Base-by-base conservation (phyloP, 1,139 yeast genomes). In the Geotrichum candidum region DNA sequence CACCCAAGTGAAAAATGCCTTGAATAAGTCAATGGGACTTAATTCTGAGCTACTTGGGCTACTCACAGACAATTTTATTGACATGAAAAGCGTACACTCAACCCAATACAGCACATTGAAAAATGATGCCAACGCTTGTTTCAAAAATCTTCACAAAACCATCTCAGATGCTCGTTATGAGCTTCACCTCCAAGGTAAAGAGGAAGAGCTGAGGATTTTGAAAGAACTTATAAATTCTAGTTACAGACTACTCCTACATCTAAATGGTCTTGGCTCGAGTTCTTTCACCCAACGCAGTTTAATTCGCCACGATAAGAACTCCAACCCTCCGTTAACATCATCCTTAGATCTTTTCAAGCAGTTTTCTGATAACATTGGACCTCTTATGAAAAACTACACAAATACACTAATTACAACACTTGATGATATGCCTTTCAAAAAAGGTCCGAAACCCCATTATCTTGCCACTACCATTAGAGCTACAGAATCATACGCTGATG, bases 191-290 rank as follows among this genome's bases (percentile, higher is more conserved):
- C 67, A 68, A 15, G 95, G 95, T 0, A 76, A 79, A 61, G 89
- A 84, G 66, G 67, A 69, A 3, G 88, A 87, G 69, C 84, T 79
- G 74, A 63, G 67, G 0, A 68, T 81, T 3, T 76, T 84, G 58
- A 72, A 72, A 22, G 71, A 79, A 55, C 72, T 88, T 41, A 87
- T 84, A 1, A 74, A 75, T 1, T 80, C 86, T 0, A 81, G 86
- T 7, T 78, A 81, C 55, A 78, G 82, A 10, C 72, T 89, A 63
- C 76, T 83, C 1, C 80, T 84, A 64, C 86, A 84, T 67, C 72
- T 88, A 54, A 88, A 87, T 60, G 95, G 94, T 0, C 76, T 90
- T 65, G 77, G 84, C 64, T 81, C 87, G 51, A 86, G 92, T 11
- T 82, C 85, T 1, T 87, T 85, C 63, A 86, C 87, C 77, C 88